Evolutionary conservation across 2,329 filamentous ascomycete genomes (phyloP), one percentile per base, ranked within the genome.

Genomic region (Penicillium sp.): DNA sequence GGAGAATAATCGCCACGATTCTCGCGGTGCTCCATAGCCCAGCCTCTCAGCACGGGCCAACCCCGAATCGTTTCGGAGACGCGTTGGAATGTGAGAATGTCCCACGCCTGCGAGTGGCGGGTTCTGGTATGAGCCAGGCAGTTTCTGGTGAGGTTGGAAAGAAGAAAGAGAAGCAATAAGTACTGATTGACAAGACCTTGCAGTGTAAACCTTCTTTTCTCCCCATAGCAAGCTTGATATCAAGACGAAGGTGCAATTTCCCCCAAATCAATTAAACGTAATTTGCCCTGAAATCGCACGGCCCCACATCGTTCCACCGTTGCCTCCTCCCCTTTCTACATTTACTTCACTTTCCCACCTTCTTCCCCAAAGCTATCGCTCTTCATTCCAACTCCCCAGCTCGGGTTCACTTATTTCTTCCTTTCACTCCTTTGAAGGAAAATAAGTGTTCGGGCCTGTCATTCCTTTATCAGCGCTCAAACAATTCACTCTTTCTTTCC

Each of bases 361-460:
- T 59, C 47, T 61, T 55, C 61, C 52, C 52, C 49, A 58, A 22
- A 9, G 16, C 10, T 41, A 41, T 22, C 55, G 49, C 59, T 56
- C 29, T 48, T 26, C 49, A 37, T 26, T 35, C 50, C 58, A 45
- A 45, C 62, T 52, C 46, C 64, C 57, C 59, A 60, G 62, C 60
- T 59, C 59, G 49, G 61, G 55, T 55, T 48, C 62, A 59, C 55
- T 59, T 54, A 55, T 63, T 65, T 69, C 64, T 66, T 69, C 37
- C 43, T 53, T 66, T 64, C 68, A 63, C 67, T 72, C 69, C 14
- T 70, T 71, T 49, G 56, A 55, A 56, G 29, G 31, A 35, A 26
- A 48, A 26, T 41, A 65, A 65, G 67, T 67, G 67, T 66, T 57
- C 48, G 52, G 62, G 70, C 66, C 67, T 68, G 70, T 71, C 71